phyloP scores from a whole-genome alignment of 2,329 filamentous ascomycete genomes.

The Plenodomus tracheiphilus region DNA sequence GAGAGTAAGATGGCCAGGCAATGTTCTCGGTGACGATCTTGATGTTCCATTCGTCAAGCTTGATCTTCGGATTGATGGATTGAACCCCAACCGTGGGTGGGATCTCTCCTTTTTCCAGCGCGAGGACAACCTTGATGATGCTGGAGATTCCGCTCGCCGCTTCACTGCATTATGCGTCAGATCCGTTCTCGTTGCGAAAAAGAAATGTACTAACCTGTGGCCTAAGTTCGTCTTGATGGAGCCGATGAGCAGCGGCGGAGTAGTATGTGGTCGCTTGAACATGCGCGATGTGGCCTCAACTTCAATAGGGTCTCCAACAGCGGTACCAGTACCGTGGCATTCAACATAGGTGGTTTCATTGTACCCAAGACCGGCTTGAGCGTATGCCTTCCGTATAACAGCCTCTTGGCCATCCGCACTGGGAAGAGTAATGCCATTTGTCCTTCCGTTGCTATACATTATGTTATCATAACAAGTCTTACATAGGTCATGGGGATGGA shows the following conservation, averaged over 20 bases:
- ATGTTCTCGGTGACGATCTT: too few relatives aligned
- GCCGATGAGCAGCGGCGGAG: too few relatives aligned
- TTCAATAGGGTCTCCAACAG: conserved; percentile 49
- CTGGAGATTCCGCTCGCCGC: conserved; percentile 29
- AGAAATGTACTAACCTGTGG: too few relatives aligned
- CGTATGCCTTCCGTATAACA: conserved; percentile 15
- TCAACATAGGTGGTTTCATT: conserved; percentile 33
- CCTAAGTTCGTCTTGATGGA: too few relatives aligned
- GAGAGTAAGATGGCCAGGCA: conserved; percentile 7
- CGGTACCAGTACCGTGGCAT: conserved; percentile 52
- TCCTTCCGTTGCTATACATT: conserved; percentile 59
- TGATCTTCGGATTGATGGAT: not conserved
- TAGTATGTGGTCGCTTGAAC: too few relatives aligned
- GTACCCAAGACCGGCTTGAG: not conserved
- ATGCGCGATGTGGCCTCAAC: conserved; percentile 12
- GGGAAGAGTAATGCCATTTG: conserved; percentile 55
- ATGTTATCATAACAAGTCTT: too few relatives aligned
- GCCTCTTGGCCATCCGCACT: conserved; percentile 53
- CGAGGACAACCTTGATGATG: conserved; percentile 43
- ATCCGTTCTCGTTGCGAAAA: too few relatives aligned
- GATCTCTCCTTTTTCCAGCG: conserved; percentile 42
- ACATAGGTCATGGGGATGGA: too few relatives aligned
- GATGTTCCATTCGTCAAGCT: too few relatives aligned
- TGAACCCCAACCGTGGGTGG: conserved; percentile 22
- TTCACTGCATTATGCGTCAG: too few relatives aligned